Conservation (phyloP, 345 rosid species). For the Punica granatum region DNA sequence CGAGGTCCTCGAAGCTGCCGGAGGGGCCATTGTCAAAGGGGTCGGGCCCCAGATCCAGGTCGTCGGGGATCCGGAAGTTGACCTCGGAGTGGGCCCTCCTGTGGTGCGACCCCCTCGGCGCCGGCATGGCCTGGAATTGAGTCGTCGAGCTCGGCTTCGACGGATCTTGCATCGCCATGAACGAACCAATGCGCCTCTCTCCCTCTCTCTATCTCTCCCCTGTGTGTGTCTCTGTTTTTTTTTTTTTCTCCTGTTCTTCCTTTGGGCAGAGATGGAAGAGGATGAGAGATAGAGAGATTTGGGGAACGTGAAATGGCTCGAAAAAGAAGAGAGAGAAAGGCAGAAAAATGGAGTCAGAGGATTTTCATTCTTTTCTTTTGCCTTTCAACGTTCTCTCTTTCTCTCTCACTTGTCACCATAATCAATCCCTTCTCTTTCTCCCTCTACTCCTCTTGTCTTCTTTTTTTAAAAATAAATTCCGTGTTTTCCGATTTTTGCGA, state of each 20-base stretch:
- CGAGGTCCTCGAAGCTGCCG: slow-evolving; percentile 38
- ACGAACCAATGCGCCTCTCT: not conserved
- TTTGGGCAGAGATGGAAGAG: too few relatives aligned
- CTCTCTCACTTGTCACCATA: not conserved
- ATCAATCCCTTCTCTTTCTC: not conserved
- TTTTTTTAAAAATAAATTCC: not conserved
- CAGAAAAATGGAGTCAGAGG: slow-evolving; percentile 3
- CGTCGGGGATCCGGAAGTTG: slow-evolving; percentile 76
- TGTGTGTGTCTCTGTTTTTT: not conserved
- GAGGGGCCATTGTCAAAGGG: slow-evolving; percentile 32
- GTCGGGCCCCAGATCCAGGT: slow-evolving; percentile 64
- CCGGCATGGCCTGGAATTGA: slow-evolving; percentile 4
- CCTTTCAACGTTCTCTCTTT: not conserved
- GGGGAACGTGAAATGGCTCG: slow-evolving; percentile 2
- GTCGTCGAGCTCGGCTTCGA: not conserved
- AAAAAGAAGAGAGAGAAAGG: not conserved
- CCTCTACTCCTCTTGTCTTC: not conserved
- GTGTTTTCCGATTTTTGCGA: too few relatives aligned
- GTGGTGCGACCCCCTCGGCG: slow-evolving; percentile 47
- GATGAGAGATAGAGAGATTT: not conserved
- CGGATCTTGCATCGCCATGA: slow-evolving; percentile 11
- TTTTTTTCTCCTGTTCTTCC: not conserved
- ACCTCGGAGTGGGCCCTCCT: slow-evolving; percentile 85
- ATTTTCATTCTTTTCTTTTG: not conserved
- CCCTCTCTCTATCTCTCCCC: not conserved